A percentile compares a stretch with the other conserved stretches of the same genome.
Conservation (phyloP, 441 rosid species). For the Populus hybrid region DNA sequence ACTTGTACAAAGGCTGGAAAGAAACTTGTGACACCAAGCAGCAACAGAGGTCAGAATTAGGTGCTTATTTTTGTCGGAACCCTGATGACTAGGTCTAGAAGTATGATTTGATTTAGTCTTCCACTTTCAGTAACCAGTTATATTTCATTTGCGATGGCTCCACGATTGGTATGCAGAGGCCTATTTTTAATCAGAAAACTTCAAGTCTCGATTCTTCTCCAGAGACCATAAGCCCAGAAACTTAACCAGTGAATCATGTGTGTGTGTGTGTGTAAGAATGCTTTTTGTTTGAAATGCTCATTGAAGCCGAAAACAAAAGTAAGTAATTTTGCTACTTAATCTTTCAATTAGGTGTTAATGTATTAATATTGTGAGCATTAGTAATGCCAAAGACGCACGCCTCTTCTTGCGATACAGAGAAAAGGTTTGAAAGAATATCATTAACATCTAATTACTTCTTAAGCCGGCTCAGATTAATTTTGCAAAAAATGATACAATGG, state of each 20-base stretch:
- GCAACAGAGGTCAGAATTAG: background rate
- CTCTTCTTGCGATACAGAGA: background rate
- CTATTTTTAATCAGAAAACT: background rate
- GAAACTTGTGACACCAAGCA: background rate
- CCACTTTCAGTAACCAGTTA: background rate
- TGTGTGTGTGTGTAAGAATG: background rate
- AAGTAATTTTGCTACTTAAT: background rate
- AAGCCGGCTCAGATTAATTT: background rate
- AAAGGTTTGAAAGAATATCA: background rate
- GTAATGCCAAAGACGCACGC: background rate
- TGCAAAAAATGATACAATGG: background rate
- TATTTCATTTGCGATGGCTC: background rate
- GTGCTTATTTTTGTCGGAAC: background rate
- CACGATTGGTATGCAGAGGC: background rate
- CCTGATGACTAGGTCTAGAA: background rate
- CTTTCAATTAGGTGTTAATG: background rate
- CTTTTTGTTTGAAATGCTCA: too few relatives aligned
- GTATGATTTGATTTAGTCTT: conserved; percentile 3
- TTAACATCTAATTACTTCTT: too few relatives aligned
- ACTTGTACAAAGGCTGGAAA: background rate
- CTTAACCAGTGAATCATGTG: background rate
- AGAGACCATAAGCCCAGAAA: background rate
- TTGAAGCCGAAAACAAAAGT: background rate
- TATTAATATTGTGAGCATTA: background rate
- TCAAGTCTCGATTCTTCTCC: background rate